Conservation (phyloP, 768 basidiomycete species). For the Coprinellus micaceus region DNA sequence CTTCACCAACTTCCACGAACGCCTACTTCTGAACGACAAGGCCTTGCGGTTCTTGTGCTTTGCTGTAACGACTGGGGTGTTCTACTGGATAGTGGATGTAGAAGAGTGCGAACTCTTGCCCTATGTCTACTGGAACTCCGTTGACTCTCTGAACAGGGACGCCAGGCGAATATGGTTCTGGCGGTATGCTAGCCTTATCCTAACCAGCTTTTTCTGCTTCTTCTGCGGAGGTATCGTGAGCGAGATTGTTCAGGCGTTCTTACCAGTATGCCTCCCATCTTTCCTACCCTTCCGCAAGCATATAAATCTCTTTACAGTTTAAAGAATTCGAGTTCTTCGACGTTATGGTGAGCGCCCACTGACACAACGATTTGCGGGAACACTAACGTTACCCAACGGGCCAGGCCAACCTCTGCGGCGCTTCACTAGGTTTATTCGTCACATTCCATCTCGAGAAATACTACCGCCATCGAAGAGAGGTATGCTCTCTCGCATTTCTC, state of each 20-base stretch:
- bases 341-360: constrained; percentile 46
- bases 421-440: constrained; percentile 60
- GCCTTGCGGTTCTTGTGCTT: constrained; percentile 78
- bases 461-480: constrained; percentile 78
- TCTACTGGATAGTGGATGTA: constrained; percentile 85
- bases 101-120: constrained; percentile 62
- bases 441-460: constrained; percentile 70
- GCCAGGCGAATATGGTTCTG: constrained; percentile 84
- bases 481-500: constrained; percentile 24
- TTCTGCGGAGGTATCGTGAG: constrained; percentile 78
- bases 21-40: constrained; percentile 75
- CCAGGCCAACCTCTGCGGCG: constrained; percentile 78
- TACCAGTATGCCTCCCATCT: constrained; percentile 51
- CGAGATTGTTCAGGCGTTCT: constrained; percentile 74
- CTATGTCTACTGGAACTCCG: neutral
- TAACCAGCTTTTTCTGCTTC: constrained; percentile 68
- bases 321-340: constrained; percentile 74
- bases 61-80: constrained; percentile 67
- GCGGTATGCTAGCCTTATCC: constrained; percentile 66
- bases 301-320: too few relatives aligned
- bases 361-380: neutral
- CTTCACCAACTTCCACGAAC: constrained; percentile 64
- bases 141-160: constrained; percentile 42
- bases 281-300: too few relatives aligned
- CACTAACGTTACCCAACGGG: constrained; percentile 7